Base-by-base conservation (phyloP, 768 basidiomycete species). In the Dendrothele bispora region DNA sequence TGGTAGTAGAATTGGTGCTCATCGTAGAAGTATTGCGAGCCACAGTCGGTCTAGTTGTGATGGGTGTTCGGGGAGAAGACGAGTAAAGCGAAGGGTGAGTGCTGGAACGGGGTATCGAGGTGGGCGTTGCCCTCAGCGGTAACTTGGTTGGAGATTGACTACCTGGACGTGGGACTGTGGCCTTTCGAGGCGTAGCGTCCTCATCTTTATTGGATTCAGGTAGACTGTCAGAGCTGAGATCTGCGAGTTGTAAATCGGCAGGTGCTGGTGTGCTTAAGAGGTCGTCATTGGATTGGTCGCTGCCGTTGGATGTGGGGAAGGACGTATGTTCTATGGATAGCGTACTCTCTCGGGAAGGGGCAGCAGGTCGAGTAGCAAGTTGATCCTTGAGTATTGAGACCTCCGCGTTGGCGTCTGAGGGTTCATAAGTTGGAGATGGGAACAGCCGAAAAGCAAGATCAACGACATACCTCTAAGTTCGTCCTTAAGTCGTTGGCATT, bases 401-500 rank as follows among this genome's bases (percentile, higher is more conserved):
- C 65, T 97, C 94, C 42, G 84, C 85, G 52, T 83, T 88, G 45
- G 90, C 82, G 70, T 95, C 94, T 95, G 56, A 26, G 39, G 38
- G 29, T 50, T 24, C 26, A 39, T 38, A 48, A 39, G 61, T 51
- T 66, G 1, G 43, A 49, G 35, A 36, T 32, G 29, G 25, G 11
- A 20, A 22, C 4, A 26, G 29, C 25, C 14, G 28, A 34, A 41
- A 46, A 32, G 48, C 20, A 35, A 25, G 15, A 20, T 21, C 7
- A 36, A 34, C 21, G 8, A 56, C 73, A 51, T 55, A 91, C 95
- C 95, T 82, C 94, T 75, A 34, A 98, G 69, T 61, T 98, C 95
- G 59, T 98, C 97, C 64, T 84, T 92, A 50, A 95, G 63, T 37
- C 97, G 80, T 66, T 98, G 97, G 39, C 76, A 80, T 58, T 95